These are phyloP conservation scores for Seiridium cupressi DNA, from an alignment of 2,329 filamentous ascomycete species.

Conservation along the genomic window DNA sequence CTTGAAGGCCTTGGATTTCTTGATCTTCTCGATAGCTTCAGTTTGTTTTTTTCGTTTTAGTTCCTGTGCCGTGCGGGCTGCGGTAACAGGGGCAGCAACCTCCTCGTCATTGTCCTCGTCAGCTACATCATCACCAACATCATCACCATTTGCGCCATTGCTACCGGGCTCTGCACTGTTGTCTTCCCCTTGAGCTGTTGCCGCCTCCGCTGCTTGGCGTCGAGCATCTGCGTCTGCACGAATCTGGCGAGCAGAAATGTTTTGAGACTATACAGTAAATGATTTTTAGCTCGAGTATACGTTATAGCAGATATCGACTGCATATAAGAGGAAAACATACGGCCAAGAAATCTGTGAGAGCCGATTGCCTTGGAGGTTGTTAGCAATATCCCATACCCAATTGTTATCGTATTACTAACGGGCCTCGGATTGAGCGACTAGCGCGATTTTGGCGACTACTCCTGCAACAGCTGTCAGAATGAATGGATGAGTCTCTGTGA, in stretches of 20 bases:
- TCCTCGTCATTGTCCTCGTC: constrained; percentile 13
- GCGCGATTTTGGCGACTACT: constrained; percentile 13
- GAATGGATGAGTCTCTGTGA: not conserved
- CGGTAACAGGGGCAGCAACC: constrained; percentile 9
- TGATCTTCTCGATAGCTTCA: constrained; percentile 59
- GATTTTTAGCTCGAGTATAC: not conserved
- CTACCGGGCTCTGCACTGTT: not conserved
- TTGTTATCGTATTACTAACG: constrained; percentile 12
- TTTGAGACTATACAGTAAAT: constrained; percentile 16
- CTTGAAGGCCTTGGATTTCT: constrained; percentile 57
- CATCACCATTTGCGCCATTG: constrained; percentile 4
- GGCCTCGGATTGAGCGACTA: constrained; percentile 21
- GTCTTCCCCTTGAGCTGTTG: constrained; percentile 8
- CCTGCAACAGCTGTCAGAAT: constrained; percentile 4
- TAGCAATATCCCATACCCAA: not conserved
- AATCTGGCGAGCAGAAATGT: constrained; percentile 25
- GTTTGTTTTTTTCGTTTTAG: constrained; percentile 53
- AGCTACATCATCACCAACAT: constrained; percentile 5
- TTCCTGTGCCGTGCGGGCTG: constrained; percentile 9
- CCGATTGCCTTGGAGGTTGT: constrained; percentile 17
- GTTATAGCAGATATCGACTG: not conserved
- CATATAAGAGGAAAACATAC: constrained; percentile 3
- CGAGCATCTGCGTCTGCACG: constrained; percentile 17
- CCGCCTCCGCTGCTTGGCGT: constrained; percentile 13
- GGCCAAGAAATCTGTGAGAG: constrained; percentile 27